Base-by-base conservation (phyloP, 1,284 basidiomycete genomes). In the Ustilago trichophora region DNA sequence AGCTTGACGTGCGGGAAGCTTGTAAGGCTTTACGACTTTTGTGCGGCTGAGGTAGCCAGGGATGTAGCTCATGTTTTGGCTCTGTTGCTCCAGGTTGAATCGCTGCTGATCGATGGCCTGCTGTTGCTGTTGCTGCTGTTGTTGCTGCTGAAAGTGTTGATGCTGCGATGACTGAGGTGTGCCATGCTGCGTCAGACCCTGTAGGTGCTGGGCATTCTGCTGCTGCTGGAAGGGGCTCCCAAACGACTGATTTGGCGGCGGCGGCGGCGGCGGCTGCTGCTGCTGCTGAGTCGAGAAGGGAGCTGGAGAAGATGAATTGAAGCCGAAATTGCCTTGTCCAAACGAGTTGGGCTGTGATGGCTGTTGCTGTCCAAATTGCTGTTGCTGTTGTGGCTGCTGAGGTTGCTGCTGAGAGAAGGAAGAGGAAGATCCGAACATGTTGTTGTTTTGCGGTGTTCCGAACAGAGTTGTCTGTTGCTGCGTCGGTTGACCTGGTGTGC, bases 31-130 rank as follows among this genome's bases (percentile, higher is more conserved):
- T 35, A 63, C 68, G 0, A 66, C 54, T 24, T 66, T 60, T 19
- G 64, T 64, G 25, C 58, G 48, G 51, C 68, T 71, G 34, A 71
- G 63, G 16, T 71, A 71, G 25, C 68, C 68, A 15, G 68, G 68
- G 13, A 71, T 53, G 38, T 71, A 71, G 55, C 53, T 66, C 68
- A 71, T 66, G 33, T 59, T 63, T 12, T 69, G 60, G 32, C 64
- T 66, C 26, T 62, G 68, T 34, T 57, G 57, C 33, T 70, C 62
- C 34, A 65, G 31, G 26, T 57, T 52, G 21, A 37, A 34, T 25
- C 55, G 26, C 48, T 70, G 67, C 36, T 70, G 67, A 11, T 60
- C 65, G 26, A 68, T 58, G 8, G 45, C 48, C 13, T 62, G 58
- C 19, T 67, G 64, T 12, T 67, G 64, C 19, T 56, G 53, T 16